Percentiles rank a stretch among this genome's conserved stretches.
Evolutionary conservation across 495 filamentous ascomycete species (phyloP).

Genomic region (Podospora pseudoanserina): DNA sequence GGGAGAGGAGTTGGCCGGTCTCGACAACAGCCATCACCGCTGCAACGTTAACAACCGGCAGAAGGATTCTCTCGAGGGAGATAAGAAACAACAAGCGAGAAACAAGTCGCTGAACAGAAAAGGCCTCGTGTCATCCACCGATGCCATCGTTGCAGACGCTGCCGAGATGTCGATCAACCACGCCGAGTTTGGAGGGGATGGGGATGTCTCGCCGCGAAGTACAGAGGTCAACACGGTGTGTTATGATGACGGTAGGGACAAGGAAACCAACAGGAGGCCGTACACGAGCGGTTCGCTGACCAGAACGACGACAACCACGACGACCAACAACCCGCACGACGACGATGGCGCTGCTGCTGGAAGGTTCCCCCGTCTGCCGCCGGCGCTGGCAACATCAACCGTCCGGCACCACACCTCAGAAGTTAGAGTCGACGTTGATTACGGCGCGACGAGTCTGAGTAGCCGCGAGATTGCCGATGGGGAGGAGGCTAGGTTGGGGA

Average conservation of each 20-base stretch:
- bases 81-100: neutral
- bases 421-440: neutral
- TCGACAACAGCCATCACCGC: neutral
- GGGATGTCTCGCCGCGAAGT: neutral
- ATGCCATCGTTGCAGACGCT: neutral
- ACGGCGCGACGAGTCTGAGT: neutral
- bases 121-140: neutral
- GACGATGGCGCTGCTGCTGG: neutral
- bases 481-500: neutral
- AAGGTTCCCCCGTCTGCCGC: neutral
- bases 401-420: conserved; percentile 1
- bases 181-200: neutral
- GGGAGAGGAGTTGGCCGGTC: neutral
- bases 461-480: neutral
- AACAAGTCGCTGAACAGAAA: neutral
- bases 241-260: neutral
- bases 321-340: neutral
- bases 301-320: neutral
- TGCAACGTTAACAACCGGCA: neutral
- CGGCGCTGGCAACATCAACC: neutral
- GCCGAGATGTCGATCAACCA: neutral
- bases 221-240: neutral
- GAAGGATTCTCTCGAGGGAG: neutral
- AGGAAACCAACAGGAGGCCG: neutral
- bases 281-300: neutral